Evolutionary conservation across 2,329 filamentous ascomycete genomes (phyloP).

Genomic region (Exserohilum rostratum): DNA sequence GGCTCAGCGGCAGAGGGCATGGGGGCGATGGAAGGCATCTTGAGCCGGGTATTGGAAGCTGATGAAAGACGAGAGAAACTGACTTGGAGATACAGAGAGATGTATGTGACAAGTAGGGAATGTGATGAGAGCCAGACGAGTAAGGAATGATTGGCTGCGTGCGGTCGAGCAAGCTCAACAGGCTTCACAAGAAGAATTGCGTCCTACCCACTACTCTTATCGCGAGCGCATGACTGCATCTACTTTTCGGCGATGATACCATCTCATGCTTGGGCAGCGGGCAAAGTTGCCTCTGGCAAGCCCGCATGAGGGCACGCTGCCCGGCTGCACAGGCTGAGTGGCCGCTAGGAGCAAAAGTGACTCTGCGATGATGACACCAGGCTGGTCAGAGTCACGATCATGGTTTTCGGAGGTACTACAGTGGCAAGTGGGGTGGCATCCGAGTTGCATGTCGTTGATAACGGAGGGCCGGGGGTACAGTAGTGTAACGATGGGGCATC

Average conservation of each 20-base stretch:
- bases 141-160: constrained; percentile 23
- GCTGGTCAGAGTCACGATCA: constrained; percentile 14
- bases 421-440: constrained; percentile 42
- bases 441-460: constrained; percentile 30
- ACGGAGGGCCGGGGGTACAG: constrained; percentile 13
- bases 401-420: constrained; percentile 11
- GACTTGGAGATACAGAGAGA: constrained; percentile 11
- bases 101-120: background rate
- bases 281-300: constrained; percentile 17
- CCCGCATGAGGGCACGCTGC: constrained; percentile 25
- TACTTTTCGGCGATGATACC: constrained; percentile 3
- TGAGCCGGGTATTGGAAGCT: background rate
- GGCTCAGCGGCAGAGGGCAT: constrained; percentile 36
- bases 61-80: background rate
- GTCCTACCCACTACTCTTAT: constrained; percentile 31
- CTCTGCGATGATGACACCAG: constrained; percentile 25
- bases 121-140: constrained; percentile 20
- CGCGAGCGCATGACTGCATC: constrained; percentile 12
- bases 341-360: constrained; percentile 29
- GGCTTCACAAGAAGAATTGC: constrained; percentile 17
- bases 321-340: constrained; percentile 20
- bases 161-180: constrained; percentile 41
- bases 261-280: constrained; percentile 21
- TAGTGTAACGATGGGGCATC: constrained; percentile 28
- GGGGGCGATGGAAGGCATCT: constrained; percentile 51